A percentile compares a stretch with the other conserved stretches of the same genome.
These are phyloP conservation scores for Striga asiatica DNA, from an alignment of 257 asterid genomes.

Conservation along the genomic window DNA sequence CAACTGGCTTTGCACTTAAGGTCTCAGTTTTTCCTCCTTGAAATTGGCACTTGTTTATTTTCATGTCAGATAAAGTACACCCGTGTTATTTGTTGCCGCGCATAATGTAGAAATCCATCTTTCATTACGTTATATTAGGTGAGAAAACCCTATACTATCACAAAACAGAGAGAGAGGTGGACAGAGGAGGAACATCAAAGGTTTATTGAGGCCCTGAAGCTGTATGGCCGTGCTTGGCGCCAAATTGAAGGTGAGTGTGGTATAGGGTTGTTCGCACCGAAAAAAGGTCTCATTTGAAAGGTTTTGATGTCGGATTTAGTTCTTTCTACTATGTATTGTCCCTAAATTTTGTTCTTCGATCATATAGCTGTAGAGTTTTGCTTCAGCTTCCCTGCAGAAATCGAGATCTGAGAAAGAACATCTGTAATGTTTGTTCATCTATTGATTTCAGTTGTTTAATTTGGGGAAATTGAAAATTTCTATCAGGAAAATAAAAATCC, in stretches of 20 bases:
- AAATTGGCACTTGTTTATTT: neutral
- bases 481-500: no score
- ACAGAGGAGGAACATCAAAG: slow-evolving; percentile 72
- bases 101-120: slow-evolving; percentile 21
- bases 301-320: no score
- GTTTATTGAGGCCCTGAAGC: slow-evolving; percentile 71
- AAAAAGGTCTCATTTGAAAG: no score
- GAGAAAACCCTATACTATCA: slow-evolving; percentile 79
- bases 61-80: slow-evolving; percentile 1
- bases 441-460: no score
- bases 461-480: no score
- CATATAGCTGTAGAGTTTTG: no score
- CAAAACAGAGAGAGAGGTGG: slow-evolving; percentile 84
- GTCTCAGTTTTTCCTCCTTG: slow-evolving; percentile 22
- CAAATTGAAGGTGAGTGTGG: slow-evolving; percentile 68
- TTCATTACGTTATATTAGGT: slow-evolving; percentile 30
- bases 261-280: slow-evolving; percentile 16
- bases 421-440: no score
- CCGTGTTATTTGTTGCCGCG: slow-evolving; percentile 2
- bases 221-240: slow-evolving; percentile 89
- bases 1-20: slow-evolving; percentile 43
- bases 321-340: no score
- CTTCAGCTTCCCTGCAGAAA: no score
- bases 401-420: no score
- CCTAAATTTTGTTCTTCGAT: no score